Evolutionary conservation across 345 rosid genomes (phyloP), one percentile per base, ranked within the genome.

Genomic region (Populus deltoides): DNA sequence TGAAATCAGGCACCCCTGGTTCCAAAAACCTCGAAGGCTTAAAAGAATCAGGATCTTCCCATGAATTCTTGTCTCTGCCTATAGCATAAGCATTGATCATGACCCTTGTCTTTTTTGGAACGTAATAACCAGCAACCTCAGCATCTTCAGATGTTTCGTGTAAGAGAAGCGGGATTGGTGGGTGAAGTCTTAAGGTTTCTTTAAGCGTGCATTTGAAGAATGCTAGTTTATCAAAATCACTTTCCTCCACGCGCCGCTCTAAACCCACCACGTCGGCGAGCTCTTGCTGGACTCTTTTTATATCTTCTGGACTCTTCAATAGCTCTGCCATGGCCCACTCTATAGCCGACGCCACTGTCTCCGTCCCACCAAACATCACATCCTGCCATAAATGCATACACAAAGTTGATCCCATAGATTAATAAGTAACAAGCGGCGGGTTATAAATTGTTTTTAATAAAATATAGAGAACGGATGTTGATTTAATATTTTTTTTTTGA

Each of bases 331-430:
- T 70, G 35, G 92, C 89, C 99, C 99, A 94, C 65, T 94, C 99
- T 27, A 94, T 94, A 3, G 91, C 97, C 3, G 99, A 94, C 9
- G 98, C 99, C 77, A 94, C 94, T 6, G 99, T 96, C 77, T 93
- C 98, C 2, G 98, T 93, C 68, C 99, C 99, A 49, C 99, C 99
- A 78, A 96, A 94, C 99, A 94, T 94, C 65, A 93, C 98, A 73
- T 94, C 98, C 98, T 96, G 79, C 61, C 73, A 66, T 8, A 69
- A 10, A 39, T 39, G 22, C 36, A 13, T 6, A 5, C 68, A 63
- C 35, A 25, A 10, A 24, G 6, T n/a, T 59, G 25, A 41, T 41
- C 35, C 35, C 35, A 33, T 33, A 33, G 35, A 33, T 33, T 4
- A 33, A 33, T 4, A 33, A 33, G 35, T 4, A 33, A 4, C 35